Evolutionary conservation across 805 yeast genomes (phyloP), one percentile per base, ranked within the genome.

Genomic region (Cyberlindnera amylophila): DNA sequence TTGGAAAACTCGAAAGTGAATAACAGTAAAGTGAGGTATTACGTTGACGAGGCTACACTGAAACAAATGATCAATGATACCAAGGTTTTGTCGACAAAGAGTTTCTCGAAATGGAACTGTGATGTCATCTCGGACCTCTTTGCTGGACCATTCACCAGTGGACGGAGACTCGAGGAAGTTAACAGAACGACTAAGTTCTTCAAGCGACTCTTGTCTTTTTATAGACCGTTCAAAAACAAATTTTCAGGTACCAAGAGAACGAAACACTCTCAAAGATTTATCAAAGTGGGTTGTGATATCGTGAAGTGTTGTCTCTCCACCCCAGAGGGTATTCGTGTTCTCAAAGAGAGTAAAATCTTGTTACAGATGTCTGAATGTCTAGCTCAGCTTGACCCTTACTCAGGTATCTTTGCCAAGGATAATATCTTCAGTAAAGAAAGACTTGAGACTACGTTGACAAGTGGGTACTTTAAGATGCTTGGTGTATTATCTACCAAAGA

Each of bases 351-450:
- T 61, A 90, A 93, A 62, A 69, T 90, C 7, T 61, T 91, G 28
- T 86, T 96, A 1, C 98, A 91, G 58, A 72, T 91, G 39, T 89
- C 95, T 0, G 96, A 93, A 52, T 81, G 95, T 38, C 68, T 91
- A 32, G 93, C 93, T 0, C 96, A 86, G 60, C 66, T 86, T 16
- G 95, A 86, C 54, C 91, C 91, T 0, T 72, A 69, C 58, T 81
- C 89, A 57, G 95, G 95, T 0, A 75, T 87, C 26, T 65, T 72
- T 4, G 79, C 93, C 0, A 64, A 74, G 2, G 91, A 84, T 36
- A 93, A 96, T 12, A 73, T 91, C 2, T 77, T 91, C 42, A 77
- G 87, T 2, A 71, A 69, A 32, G 64, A 64, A 3, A 66, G 86
- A 29, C 61, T 91, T 34, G 77, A 77, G 30, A 67, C 71, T 0